A percentile compares a stretch with the other conserved stretches of the same genome.
Conservation (phyloP, 2,329 filamentous ascomycete genomes). For the Tolypocladium nubicola region DNA sequence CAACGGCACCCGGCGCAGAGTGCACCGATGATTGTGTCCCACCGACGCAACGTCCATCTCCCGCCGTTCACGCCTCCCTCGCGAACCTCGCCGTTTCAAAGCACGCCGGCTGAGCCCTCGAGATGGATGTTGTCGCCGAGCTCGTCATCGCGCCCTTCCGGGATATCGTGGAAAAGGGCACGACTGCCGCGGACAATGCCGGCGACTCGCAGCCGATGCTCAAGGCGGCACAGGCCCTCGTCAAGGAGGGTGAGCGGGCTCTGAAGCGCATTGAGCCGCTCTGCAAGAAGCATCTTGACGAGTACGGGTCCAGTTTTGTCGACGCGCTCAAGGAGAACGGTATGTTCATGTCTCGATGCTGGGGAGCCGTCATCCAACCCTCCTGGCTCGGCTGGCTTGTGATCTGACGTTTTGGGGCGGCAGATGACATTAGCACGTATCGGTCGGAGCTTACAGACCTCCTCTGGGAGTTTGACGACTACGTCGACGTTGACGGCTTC, state of each 20-base stretch:
- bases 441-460: conserved; percentile 37
- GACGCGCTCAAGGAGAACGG: conserved; percentile 43
- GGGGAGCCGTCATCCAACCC: not conserved
- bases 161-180: conserved; percentile 42
- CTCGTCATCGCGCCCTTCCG: conserved; percentile 40
- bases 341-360: conserved; percentile 16
- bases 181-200: conserved; percentile 35
- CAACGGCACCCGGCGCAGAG: not conserved
- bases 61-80: not conserved
- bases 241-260: conserved; percentile 37
- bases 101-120: not conserved
- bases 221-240: conserved; percentile 35
- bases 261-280: conserved; percentile 40
- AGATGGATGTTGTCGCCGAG: conserved; percentile 28
- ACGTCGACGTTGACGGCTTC: conserved; percentile 36
- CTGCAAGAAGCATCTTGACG: conserved; percentile 35
- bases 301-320: conserved; percentile 39
- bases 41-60: not conserved
- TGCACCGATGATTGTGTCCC: not conserved
- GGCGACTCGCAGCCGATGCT: conserved; percentile 33
- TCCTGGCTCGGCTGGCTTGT: not conserved
- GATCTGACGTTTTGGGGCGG: not conserved
- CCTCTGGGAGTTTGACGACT: conserved; percentile 49
- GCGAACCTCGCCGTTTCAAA: not conserved
- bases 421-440: conserved; percentile 39